phyloP scores from a whole-genome alignment of 192 early-diverging fungal genomes.

The Coemansia sp. region DNA sequence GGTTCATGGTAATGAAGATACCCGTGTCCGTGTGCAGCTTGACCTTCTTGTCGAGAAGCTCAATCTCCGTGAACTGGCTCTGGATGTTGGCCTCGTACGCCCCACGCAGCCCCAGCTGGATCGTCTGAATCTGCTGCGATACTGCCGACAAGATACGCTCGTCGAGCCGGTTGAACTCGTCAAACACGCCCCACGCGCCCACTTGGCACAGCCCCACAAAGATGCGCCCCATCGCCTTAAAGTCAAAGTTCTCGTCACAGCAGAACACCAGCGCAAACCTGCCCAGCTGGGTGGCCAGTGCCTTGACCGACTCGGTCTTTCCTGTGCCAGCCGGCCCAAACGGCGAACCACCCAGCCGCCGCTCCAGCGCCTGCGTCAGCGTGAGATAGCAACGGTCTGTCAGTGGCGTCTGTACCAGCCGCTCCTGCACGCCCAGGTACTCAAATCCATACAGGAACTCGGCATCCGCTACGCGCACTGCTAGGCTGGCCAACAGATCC shows the following conservation, averaged over 20 bases:
- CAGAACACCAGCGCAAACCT: conserved; percentile 98
- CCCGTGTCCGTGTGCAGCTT: conserved; percentile 86
- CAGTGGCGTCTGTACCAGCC: conserved; percentile 96
- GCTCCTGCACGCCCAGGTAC: conserved; percentile 94
- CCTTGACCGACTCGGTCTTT: conserved; percentile 99
- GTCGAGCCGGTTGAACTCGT: conserved; percentile 99
- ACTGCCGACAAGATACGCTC: conserved; percentile 98
- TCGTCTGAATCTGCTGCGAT: conserved; percentile 98
- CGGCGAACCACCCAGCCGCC: conserved; percentile 90
- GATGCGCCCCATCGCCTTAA: conserved; percentile 99
- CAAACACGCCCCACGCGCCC: conserved; percentile 99
- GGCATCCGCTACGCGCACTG: conserved; percentile 89
- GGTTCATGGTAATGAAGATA: conserved; percentile 99
- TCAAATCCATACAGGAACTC: conserved; percentile 95
- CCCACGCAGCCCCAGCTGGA: conserved; percentile 85
- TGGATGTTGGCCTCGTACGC: conserved; percentile 4
- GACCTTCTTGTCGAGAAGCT: conserved; percentile 85
- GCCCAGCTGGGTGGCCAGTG: conserved; percentile 89
- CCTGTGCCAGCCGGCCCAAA: conserved; percentile 99
- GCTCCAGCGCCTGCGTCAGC: conserved; percentile 92
- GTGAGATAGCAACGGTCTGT: conserved; percentile 99
- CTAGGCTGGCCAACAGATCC: conserved; percentile 67
- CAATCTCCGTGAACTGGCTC: conserved; percentile 64
- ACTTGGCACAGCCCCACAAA: conserved; percentile 98
- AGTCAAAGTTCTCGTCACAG: conserved; percentile 99